These are phyloP conservation scores for Hypoxylon subgilvum DNA, from an alignment of 495 filamentous ascomycete species.

Conservation along the genomic window DNA sequence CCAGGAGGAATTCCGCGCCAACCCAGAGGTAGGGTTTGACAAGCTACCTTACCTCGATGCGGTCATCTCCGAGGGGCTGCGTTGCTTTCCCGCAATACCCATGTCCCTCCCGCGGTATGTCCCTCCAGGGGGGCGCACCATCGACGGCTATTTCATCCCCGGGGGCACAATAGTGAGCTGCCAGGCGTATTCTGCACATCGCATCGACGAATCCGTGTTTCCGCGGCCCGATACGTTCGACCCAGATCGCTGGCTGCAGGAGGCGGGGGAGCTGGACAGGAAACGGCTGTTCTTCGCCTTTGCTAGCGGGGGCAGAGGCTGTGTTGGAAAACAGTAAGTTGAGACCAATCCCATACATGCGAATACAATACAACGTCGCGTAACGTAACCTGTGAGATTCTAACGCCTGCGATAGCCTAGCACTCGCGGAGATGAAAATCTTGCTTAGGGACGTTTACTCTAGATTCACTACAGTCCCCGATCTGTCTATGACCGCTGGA, in stretches of 20 bases:
- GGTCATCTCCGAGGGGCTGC: slow-evolving; percentile 64
- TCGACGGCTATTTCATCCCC: slow-evolving; percentile 57
- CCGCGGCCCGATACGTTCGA: slow-evolving; percentile 60
- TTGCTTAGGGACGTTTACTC: slow-evolving; percentile 65
- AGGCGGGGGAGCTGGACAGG: slow-evolving; percentile 54
- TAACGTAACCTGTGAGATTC: background rate
- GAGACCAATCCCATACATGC: background rate
- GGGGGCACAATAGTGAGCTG: slow-evolving; percentile 58
- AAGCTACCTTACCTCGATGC: slow-evolving; percentile 65
- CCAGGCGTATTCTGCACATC: slow-evolving; percentile 61
- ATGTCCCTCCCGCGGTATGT: slow-evolving; percentile 70
- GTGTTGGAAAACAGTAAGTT: slow-evolving; percentile 63
- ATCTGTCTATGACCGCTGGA: slow-evolving; percentile 55
- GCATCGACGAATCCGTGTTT: slow-evolving; percentile 60
- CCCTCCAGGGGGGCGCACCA: slow-evolving; percentile 55
- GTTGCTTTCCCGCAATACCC: slow-evolving; percentile 67
- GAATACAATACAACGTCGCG: background rate
- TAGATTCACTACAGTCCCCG: slow-evolving; percentile 58
- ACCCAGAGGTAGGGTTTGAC: slow-evolving; percentile 50
- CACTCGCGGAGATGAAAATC: slow-evolving; percentile 70
- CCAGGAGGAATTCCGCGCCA: slow-evolving; percentile 53
- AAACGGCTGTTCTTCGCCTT: slow-evolving; percentile 58
- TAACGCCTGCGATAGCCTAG: slow-evolving; percentile 54
- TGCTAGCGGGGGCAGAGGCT: slow-evolving; percentile 62
- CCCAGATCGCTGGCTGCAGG: slow-evolving; percentile 69